A percentile compares a stretch with the other conserved stretches of the same genome.
phyloP scores from a whole-genome alignment of 257 asterid species.

The Petrea volubilis region DNA sequence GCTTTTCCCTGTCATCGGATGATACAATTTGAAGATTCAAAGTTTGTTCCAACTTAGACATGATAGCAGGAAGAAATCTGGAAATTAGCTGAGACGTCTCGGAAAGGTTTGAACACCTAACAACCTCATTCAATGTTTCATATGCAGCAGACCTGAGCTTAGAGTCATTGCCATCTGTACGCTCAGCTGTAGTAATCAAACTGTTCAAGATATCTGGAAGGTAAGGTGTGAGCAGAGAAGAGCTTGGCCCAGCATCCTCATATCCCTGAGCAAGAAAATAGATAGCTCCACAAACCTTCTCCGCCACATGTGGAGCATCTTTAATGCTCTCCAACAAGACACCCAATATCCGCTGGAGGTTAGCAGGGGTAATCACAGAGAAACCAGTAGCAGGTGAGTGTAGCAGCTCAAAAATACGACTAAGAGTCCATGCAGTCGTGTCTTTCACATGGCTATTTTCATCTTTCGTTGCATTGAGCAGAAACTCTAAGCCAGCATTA shows the following conservation, averaged over 20 bases:
- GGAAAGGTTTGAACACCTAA: constrained; percentile 57
- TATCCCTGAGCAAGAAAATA: constrained; percentile 86
- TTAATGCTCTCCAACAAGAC: constrained; percentile 63
- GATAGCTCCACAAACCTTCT: constrained; percentile 83
- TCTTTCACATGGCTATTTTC: constrained; percentile 72
- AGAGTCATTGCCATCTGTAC: constrained; percentile 66
- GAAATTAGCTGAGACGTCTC: constrained; percentile 56
- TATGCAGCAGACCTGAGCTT: constrained; percentile 62
- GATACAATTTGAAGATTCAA: constrained; percentile 50
- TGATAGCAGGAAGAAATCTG: constrained; percentile 59
- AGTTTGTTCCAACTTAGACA: constrained; percentile 60
- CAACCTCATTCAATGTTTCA: constrained; percentile 69
- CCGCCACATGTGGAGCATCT: constrained; percentile 81
- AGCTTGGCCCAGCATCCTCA: constrained; percentile 74
- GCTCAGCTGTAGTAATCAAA: constrained; percentile 65
- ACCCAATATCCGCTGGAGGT: constrained; percentile 54
- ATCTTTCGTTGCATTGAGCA: constrained; percentile 79
- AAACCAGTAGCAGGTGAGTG: constrained; percentile 68
- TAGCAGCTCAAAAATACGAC: constrained; percentile 80
- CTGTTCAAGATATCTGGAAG: constrained; percentile 56
- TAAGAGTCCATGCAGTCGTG: constrained; percentile 95
- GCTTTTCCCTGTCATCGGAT: constrained; percentile 71
- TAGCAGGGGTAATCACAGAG: constrained; percentile 64
- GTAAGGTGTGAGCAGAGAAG: constrained; percentile 66
- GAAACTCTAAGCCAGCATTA: constrained; percentile 63